phyloP scores from a whole-genome alignment of 1,284 basidiomycete genomes.

The Sparassis latifolia region DNA sequence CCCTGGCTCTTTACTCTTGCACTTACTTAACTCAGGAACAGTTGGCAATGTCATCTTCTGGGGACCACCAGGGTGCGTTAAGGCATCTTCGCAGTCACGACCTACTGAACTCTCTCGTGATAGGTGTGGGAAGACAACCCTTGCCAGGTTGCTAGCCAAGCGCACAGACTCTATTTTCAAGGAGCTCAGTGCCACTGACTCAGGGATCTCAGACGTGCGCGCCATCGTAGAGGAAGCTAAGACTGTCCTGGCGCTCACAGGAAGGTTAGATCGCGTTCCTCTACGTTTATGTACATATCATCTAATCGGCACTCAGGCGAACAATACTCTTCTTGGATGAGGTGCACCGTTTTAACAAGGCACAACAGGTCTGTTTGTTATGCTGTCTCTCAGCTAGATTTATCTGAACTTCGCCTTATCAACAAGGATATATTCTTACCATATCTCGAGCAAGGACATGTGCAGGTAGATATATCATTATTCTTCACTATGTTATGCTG shows the following conservation, averaged over 20 bases:
- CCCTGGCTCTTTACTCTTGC: constrained; percentile 46
- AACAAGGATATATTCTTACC: constrained; percentile 75
- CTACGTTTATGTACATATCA: constrained; percentile 5
- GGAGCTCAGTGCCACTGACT: constrained; percentile 71
- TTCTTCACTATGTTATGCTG: not conserved
- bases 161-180: constrained; percentile 59
- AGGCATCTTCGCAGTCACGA: not conserved
- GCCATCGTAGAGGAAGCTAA: constrained; percentile 79
- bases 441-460: constrained; percentile 72
- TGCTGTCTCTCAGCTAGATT: no score
- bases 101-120: not conserved
- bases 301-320: constrained; percentile 31
- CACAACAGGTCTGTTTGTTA: constrained; percentile 57
- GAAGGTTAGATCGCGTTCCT: constrained; percentile 37
- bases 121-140: constrained; percentile 75
- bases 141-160: constrained; percentile 66
- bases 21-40: constrained; percentile 38
- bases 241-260: constrained; percentile 60
- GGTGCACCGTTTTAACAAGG: constrained; percentile 83
- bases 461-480: constrained; percentile 45
- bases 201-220: constrained; percentile 76
- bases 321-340: constrained; percentile 83
- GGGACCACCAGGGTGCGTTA: constrained; percentile 67
- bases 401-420: not conserved
- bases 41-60: constrained; percentile 65